phyloP scores from a whole-genome alignment of 352 stramenopile genomes.

The Phytophthora megakarya region DNA sequence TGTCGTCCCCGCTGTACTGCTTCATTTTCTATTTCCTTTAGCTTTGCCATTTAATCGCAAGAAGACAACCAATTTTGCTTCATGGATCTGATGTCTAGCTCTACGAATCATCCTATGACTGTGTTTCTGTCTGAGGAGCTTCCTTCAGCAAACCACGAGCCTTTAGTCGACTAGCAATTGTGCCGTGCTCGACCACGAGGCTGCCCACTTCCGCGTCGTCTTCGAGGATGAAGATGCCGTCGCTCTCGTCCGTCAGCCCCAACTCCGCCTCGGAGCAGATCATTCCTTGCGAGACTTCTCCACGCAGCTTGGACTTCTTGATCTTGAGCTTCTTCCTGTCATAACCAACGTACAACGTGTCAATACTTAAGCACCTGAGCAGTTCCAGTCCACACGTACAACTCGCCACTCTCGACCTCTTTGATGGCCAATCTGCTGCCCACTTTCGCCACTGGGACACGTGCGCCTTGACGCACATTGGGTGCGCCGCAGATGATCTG shows the following conservation, averaged over 20 bases:
- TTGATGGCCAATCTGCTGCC: slow-evolving; percentile 66
- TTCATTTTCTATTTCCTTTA: slow-evolving; percentile 29
- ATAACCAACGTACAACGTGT: slow-evolving; percentile 10
- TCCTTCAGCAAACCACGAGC: slow-evolving; percentile 22
- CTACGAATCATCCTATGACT: no score
- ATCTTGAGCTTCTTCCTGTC: slow-evolving; percentile 80
- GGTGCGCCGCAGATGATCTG: slow-evolving; percentile 81
- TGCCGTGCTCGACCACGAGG: slow-evolving; percentile 49
- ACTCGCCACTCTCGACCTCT: slow-evolving; percentile 47
- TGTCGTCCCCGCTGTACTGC: slow-evolving; percentile 40
- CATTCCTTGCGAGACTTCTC: slow-evolving; percentile 80
- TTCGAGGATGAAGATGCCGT: slow-evolving; percentile 72
- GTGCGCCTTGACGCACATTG: slow-evolving; percentile 63
- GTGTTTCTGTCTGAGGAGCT: no score
- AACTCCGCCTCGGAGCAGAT: slow-evolving; percentile 85
- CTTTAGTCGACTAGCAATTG: slow-evolving; percentile 44
- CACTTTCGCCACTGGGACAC: slow-evolving; percentile 71
- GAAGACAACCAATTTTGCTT: slow-evolving; percentile 41
- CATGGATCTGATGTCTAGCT: slow-evolving; percentile 16
- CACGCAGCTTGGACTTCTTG: slow-evolving; percentile 84
- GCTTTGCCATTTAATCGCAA: slow-evolving; percentile 30
- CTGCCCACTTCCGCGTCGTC: slow-evolving; percentile 57
- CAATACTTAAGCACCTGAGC: not conserved
- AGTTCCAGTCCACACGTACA: slow-evolving; percentile 38
- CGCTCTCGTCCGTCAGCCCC: slow-evolving; percentile 59